A percentile compares a stretch with the other conserved stretches of the same genome.
Evolutionary conservation across 106 monocot genomes (phyloP).

Genomic region (Allium sativum): DNA sequence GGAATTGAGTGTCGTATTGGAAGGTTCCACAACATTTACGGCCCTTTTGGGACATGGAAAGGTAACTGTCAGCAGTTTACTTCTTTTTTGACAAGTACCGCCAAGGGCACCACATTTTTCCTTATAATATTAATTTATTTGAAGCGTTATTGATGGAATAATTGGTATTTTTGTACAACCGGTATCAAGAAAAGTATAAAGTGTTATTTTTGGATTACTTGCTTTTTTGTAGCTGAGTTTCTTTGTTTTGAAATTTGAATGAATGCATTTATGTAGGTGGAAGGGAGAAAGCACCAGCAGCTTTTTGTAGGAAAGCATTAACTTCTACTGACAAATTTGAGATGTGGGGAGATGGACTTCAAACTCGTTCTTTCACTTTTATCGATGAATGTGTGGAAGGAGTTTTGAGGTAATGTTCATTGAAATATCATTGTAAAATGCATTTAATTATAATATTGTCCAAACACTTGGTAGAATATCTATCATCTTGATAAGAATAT

Average conservation of each 20-base stretch:
- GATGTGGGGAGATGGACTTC: constrained; percentile 95
- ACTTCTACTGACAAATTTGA: constrained; percentile 80
- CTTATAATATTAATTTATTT: background rate
- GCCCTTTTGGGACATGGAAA: constrained; percentile 72
- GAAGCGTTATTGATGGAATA: background rate
- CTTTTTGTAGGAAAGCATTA: constrained; percentile 72
- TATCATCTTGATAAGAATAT: too few relatives aligned
- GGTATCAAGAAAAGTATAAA: too few relatives aligned
- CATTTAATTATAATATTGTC: background rate
- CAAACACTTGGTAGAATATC: too few relatives aligned
- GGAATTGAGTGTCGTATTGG: constrained; percentile 64
- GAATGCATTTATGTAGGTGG: constrained; percentile 33
- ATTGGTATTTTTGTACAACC: too few relatives aligned
- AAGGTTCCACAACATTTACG: constrained; percentile 60
- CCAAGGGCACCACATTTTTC: too few relatives aligned
- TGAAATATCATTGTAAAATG: background rate
- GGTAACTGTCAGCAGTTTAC: constrained; percentile 15
- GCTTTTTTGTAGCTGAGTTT: background rate
- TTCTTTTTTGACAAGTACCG: too few relatives aligned
- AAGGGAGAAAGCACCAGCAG: constrained; percentile 91
- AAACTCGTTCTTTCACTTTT: constrained; percentile 89
- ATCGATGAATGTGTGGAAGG: constrained; percentile 95
- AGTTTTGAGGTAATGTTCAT: constrained; percentile 49
- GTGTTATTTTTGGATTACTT: too few relatives aligned
- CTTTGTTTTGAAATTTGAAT: background rate